phyloP scores from a whole-genome alignment of 1,139 yeast species.

The Nakaseomyces bracarensis region DNA sequence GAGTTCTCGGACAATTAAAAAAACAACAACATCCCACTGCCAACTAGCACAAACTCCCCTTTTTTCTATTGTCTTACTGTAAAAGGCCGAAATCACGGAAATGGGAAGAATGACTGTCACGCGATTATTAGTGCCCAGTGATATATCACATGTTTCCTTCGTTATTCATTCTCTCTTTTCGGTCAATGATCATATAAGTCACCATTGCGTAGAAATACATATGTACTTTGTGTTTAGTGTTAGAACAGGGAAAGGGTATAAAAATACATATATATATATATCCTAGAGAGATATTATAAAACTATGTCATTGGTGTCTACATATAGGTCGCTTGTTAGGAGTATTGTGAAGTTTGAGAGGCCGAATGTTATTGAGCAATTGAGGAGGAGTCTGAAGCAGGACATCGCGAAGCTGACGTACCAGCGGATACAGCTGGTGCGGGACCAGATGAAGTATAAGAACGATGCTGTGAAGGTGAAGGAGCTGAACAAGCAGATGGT shows the following conservation, averaged over 20 bases:
- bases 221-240: too few species aligned
- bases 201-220: too few species aligned
- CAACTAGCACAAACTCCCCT: too few species aligned
- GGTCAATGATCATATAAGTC: too few species aligned
- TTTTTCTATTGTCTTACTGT: too few species aligned
- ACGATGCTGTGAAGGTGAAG: slow-evolving; percentile 23
- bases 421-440: slow-evolving; percentile 21
- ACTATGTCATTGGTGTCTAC: not conserved
- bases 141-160: too few species aligned
- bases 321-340: not conserved
- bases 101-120: too few species aligned
- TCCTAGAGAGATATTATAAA: not conserved
- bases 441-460: slow-evolving; percentile 12
- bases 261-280: not conserved
- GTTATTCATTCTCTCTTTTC: too few species aligned
- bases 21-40: too few species aligned
- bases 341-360: slow-evolving; percentile 6
- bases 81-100: too few species aligned
- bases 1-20: too few species aligned
- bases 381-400: not conserved
- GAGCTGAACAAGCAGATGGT: slow-evolving; percentile 24
- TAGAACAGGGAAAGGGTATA: not conserved
- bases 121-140: too few species aligned
- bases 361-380: slow-evolving; percentile 2
- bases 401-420: slow-evolving; percentile 1